Percentiles rank a stretch among this genome's conserved stretches.
phyloP scores from a whole-genome alignment of 2,329 filamentous ascomycete species.

The Aspergillus fructus region DNA sequence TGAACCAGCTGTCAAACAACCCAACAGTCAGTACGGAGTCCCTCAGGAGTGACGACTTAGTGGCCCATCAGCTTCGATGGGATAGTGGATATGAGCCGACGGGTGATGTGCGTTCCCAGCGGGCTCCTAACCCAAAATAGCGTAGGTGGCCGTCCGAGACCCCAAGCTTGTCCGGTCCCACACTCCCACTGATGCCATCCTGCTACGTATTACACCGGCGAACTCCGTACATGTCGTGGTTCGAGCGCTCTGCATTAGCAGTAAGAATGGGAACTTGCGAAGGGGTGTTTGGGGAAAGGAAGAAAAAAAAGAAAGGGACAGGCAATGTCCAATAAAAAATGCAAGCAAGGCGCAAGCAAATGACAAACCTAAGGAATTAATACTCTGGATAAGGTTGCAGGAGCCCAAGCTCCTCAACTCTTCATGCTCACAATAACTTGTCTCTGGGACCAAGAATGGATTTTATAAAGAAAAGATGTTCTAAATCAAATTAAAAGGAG shows the following conservation, averaged over 20 bases:
- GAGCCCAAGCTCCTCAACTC: too few relatives aligned
- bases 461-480: too few relatives aligned
- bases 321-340: background rate
- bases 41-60: too few relatives aligned
- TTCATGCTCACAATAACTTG: too few relatives aligned
- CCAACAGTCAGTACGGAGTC: too few relatives aligned
- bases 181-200: background rate
- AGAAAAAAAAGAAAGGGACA: background rate
- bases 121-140: slow-evolving; percentile 7
- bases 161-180: background rate
- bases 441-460: too few relatives aligned
- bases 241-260: slow-evolving; percentile 7
- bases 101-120: slow-evolving; percentile 11
- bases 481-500: too few relatives aligned
- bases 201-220: too few relatives aligned
- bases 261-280: background rate
- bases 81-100: slow-evolving; percentile 11
- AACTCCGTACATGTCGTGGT: background rate
- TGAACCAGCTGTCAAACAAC: background rate
- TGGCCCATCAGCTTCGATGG: background rate
- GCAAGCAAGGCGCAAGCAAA: too few relatives aligned
- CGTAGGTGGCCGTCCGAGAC: background rate
- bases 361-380: too few relatives aligned
- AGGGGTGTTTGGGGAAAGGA: background rate
- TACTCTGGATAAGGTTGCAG: too few relatives aligned